Percentiles rank a stretch among this genome's conserved stretches.
phyloP scores from a whole-genome alignment of 441 rosid species.

The Jatropha podagrica region DNA sequence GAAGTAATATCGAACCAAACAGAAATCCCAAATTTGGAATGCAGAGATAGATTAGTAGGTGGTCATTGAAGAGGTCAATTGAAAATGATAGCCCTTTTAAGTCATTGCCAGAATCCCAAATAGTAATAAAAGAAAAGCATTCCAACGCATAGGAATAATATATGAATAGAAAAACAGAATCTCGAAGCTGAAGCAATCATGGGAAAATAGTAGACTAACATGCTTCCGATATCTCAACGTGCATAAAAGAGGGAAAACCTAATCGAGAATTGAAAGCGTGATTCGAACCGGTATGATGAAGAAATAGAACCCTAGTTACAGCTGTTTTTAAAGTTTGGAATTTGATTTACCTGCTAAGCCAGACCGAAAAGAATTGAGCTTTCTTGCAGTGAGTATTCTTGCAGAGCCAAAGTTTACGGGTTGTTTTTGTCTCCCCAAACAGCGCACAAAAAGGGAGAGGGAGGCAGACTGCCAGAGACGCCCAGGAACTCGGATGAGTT shows the following conservation, averaged over 20 bases:
- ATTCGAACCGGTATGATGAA: background rate
- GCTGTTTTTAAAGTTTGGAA: background rate
- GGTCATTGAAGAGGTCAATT: background rate
- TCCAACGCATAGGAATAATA: background rate
- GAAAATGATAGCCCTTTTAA: background rate
- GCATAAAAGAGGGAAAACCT: conserved; percentile 5
- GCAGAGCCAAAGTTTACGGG: background rate
- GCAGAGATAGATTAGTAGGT: background rate
- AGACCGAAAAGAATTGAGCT: conserved; percentile 2
- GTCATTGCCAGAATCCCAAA: background rate
- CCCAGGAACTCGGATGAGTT: background rate
- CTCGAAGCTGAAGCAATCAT: background rate
- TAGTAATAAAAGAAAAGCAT: background rate
- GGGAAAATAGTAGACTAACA: background rate
- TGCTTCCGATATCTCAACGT: background rate
- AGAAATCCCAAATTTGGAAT: background rate
- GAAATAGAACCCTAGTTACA: background rate
- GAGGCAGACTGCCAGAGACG: background rate
- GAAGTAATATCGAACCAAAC: background rate
- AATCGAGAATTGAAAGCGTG: background rate
- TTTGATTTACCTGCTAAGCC: conserved; percentile 9
- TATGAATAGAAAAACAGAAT: background rate
- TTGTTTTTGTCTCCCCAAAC: background rate
- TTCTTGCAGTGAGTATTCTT: background rate
- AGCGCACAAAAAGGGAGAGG: background rate